Percentiles rank a stretch among this genome's conserved stretches.
Evolutionary conservation across 1,284 basidiomycete genomes (phyloP).

Genomic region (Microbotryum violaceum): DNA sequence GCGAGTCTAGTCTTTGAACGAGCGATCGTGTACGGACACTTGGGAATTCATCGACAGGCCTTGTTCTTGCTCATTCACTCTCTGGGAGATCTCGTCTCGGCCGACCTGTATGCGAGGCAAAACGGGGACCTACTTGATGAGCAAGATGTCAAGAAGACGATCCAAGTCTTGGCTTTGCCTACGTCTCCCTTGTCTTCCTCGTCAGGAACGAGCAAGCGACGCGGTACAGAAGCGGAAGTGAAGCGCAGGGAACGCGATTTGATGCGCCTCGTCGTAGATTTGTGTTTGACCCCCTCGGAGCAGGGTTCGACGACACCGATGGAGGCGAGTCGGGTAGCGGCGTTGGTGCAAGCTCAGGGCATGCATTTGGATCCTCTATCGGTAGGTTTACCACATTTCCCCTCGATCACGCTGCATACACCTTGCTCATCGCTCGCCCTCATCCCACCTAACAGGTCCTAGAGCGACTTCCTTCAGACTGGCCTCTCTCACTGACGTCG

Average conservation of each 20-base stretch:
- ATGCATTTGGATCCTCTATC: conserved; percentile 66
- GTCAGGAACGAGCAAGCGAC: conserved; percentile 36
- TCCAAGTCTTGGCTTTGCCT: conserved; percentile 22
- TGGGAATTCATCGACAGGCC: conserved; percentile 57
- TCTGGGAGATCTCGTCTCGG: conserved; percentile 63
- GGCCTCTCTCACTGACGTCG: conserved; percentile 63
- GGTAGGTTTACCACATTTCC: conserved; percentile 45
- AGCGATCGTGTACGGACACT: conserved; percentile 69
- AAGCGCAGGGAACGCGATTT: conserved; percentile 50
- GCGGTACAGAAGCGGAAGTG: conserved; percentile 49
- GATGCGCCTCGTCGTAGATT: conserved; percentile 62
- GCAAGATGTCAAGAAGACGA: conserved; percentile 45
- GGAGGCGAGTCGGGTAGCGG: conserved; percentile 47
- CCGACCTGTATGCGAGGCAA: conserved; percentile 71
- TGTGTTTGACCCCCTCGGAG: conserved; percentile 60
- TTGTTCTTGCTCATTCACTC: conserved; percentile 61
- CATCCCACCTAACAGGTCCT: conserved; percentile 51
- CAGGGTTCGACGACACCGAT: conserved; percentile 40
- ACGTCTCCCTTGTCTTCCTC: conserved; percentile 32
- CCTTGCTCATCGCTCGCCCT: neutral
- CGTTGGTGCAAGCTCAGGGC: conserved; percentile 68
- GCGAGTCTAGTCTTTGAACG: conserved; percentile 56
- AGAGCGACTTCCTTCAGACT: conserved; percentile 59
- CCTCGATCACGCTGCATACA: neutral
- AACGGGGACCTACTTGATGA: conserved; percentile 59